phyloP scores from a whole-genome alignment of 306 rosid genomes.

The Quercus wislizeni region DNA sequence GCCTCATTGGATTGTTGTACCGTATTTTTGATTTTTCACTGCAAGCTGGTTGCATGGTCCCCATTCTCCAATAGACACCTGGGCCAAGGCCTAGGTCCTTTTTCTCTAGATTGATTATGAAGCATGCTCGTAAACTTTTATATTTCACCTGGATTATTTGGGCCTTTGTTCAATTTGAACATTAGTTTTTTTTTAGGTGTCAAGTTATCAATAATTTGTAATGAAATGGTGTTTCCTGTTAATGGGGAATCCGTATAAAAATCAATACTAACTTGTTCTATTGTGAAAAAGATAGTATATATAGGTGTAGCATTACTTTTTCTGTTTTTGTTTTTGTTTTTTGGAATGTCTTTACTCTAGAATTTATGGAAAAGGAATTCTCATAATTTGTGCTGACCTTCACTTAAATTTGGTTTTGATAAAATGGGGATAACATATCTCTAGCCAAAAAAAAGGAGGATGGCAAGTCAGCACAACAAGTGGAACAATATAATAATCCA shows the following conservation, averaged over 20 bases:
- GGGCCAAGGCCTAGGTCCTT: neutral
- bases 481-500: constrained; percentile 8
- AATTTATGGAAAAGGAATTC: no score
- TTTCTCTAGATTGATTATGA: neutral
- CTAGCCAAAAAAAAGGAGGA: neutral
- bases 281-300: no score
- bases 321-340: no score
- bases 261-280: no score
- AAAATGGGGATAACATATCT: neutral
- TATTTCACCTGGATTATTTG: neutral
- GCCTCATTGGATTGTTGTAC: neutral
- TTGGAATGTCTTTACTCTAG: no score
- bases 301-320: no score
- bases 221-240: no score
- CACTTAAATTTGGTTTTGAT: neutral
- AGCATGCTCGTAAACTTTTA: neutral
- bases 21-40: constrained; percentile 18
- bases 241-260: no score
- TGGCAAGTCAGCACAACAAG: constrained; percentile 16
- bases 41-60: neutral
- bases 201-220: no score
- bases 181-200: no score
- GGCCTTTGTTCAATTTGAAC: neutral
- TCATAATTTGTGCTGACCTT: no score
- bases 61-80: neutral